phyloP scores from a whole-genome alignment of 2,329 filamentous ascomycete species.

The Talaromyces sp. region DNA sequence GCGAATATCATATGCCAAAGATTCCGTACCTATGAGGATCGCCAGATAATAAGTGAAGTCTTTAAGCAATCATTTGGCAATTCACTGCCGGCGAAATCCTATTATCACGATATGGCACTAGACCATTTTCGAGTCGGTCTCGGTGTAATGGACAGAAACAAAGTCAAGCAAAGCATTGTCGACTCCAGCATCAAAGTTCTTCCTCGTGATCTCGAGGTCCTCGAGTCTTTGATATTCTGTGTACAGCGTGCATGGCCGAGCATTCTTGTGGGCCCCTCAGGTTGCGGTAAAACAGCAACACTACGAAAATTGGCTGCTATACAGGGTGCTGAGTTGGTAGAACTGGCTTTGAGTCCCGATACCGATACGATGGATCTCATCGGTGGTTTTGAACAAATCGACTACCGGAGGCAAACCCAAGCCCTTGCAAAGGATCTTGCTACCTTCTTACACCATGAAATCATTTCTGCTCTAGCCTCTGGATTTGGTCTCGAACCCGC shows the following conservation, averaged over 20 bases:
- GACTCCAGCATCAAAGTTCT: constrained; percentile 29
- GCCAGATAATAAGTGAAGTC: constrained; percentile 57
- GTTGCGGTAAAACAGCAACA: constrained; percentile 78
- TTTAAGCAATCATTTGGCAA: constrained; percentile 60
- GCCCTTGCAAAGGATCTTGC: constrained; percentile 51
- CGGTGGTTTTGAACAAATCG: constrained; percentile 92
- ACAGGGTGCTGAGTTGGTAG: constrained; percentile 68
- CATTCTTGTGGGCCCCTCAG: constrained; percentile 79
- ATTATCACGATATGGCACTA: constrained; percentile 65
- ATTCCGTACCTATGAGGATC: constrained; percentile 70
- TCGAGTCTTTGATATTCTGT: constrained; percentile 84
- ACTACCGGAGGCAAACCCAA: constrained; percentile 68
- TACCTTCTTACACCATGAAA: constrained; percentile 44
- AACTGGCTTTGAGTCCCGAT: constrained; percentile 87
- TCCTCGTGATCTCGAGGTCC: constrained; percentile 52
- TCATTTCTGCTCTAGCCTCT: constrained; percentile 24
- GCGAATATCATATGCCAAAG: constrained; percentile 79
- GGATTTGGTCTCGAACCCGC: constrained; percentile 16
- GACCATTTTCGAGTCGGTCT: constrained; percentile 72
- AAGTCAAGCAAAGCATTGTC: constrained; percentile 28
- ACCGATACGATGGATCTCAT: constrained; percentile 96
- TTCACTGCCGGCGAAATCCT: constrained; percentile 48
- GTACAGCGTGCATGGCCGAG: constrained; percentile 82
- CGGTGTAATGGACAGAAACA: constrained; percentile 60
- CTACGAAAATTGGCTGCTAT: constrained; percentile 74